phyloP scores from a whole-genome alignment of 192 early-diverging fungal species.

The Backusella australiensis region DNA sequence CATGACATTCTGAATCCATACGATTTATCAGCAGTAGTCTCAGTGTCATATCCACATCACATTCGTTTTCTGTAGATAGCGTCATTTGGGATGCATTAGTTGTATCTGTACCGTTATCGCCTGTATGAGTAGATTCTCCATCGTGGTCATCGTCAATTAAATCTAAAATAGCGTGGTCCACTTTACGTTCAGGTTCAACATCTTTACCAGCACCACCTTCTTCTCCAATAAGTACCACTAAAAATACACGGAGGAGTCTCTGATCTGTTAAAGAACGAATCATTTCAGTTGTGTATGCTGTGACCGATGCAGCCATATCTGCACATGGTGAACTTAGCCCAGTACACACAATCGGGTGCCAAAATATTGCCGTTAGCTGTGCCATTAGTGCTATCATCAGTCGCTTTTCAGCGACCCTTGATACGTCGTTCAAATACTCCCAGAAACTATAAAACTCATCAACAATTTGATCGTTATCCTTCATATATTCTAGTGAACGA shows the following conservation, averaged over 20 bases:
- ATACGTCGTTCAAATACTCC: slow-evolving; percentile 39
- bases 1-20: slow-evolving; percentile 29
- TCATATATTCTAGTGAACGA: slow-evolving; percentile 21
- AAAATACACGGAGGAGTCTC: slow-evolving; percentile 28
- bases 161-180: not conserved
- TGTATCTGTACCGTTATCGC: not conserved
- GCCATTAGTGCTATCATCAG: slow-evolving; percentile 34
- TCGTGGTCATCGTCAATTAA: slow-evolving; percentile 22
- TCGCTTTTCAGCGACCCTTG: slow-evolving; percentile 34
- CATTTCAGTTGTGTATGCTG: slow-evolving; percentile 40
- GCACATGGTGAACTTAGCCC: slow-evolving; percentile 28
- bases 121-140: not conserved
- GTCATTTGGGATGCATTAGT: not conserved
- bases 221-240: slow-evolving; percentile 33
- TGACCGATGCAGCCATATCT: slow-evolving; percentile 31
- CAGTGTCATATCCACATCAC: slow-evolving; percentile 32
- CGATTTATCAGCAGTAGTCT: slow-evolving; percentile 45
- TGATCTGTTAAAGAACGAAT: slow-evolving; percentile 37
- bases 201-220: slow-evolving; percentile 38
- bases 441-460: slow-evolving; percentile 41
- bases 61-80: not conserved
- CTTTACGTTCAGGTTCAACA: slow-evolving; percentile 29
- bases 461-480: slow-evolving; percentile 14
- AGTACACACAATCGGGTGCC: slow-evolving; percentile 37
- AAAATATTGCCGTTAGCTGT: slow-evolving; percentile 37